Base-by-base conservation (phyloP, 148 eudicot genomes). In the Suaeda aralocaspica region DNA sequence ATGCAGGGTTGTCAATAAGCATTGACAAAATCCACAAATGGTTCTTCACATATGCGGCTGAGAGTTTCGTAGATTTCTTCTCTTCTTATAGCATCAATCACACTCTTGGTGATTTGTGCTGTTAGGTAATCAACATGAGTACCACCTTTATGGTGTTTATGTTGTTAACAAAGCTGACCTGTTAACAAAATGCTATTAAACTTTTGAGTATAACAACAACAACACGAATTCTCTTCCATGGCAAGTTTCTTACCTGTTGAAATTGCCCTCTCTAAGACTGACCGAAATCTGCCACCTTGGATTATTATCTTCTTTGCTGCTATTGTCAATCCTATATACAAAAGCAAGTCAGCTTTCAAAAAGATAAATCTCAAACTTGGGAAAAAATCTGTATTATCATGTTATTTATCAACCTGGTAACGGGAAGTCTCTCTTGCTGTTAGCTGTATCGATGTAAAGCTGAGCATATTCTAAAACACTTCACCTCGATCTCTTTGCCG, bases 1-100 rank as follows among this genome's bases (percentile, higher is more conserved):
- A 94, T 33, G 98, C 98, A 14, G 98, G 98, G 61, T 94, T 94
- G 87, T 94, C 98, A 87, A 94, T 91, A 21, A 94, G 92, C 84
- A 81, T 91, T 94, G 78, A 94, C 98, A 72, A 94, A 25, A 94
- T 79, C 98, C 98, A 94, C 65, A 94, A 58, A 66, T 94, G 83
- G 76, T 77, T 94, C 79, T 87, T 94, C 74, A 94, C 97, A 68
- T 62, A 61, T 89, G 88, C 30, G 97, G 83, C 77, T 88, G 28
- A 88, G 67, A 73, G 81, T 82, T 30, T 85, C 85, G 71, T 76
- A 76, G 76, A 87, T 87, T 46, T 87, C 86, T 82, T 93, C n/a
- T 90, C 86, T 86, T 92, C 74, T 85, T 92, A 53, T 82, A 63
- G 73, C 72, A 52, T 68, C 76, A 52, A 88, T 74, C 19, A 91